phyloP scores from a whole-genome alignment of 306 rosid genomes.

The Begonia masoniana region DNA sequence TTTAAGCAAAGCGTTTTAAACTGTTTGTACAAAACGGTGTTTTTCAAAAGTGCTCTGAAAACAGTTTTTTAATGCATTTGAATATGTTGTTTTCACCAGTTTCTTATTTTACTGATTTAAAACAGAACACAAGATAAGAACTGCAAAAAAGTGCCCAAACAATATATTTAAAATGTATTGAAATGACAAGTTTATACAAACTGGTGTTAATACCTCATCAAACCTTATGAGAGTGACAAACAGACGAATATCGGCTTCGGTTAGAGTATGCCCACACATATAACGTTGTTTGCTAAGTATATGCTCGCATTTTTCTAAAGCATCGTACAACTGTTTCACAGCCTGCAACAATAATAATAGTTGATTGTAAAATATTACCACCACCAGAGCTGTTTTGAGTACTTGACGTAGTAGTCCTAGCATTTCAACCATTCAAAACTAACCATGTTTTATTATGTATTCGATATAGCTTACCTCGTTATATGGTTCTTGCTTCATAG shows the following conservation, averaged over 20 bases:
- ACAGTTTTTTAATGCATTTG: too few relatives aligned
- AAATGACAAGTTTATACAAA: background rate
- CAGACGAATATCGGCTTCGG: constrained; percentile 87
- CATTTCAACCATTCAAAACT: background rate
- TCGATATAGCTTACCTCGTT: constrained; percentile 30
- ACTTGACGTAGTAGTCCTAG: too few relatives aligned
- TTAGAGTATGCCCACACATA: constrained; percentile 56
- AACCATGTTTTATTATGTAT: background rate
- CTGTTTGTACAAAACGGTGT: too few relatives aligned
- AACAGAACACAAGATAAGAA: too few relatives aligned
- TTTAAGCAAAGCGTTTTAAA: too few relatives aligned
- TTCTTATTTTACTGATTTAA: too few relatives aligned
- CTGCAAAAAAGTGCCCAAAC: too few relatives aligned
- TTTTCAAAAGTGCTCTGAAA: too few relatives aligned
- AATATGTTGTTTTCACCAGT: too few relatives aligned
- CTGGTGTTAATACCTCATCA: constrained; percentile 57
- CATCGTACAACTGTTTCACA: constrained; percentile 46
- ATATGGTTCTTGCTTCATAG: constrained; percentile 71
- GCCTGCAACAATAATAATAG: constrained; percentile 40
- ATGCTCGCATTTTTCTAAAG: constrained; percentile 72
- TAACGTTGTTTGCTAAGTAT: constrained; percentile 74
- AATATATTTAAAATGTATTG: too few relatives aligned
- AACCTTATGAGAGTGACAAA: constrained; percentile 92
- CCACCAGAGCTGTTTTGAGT: too few relatives aligned
- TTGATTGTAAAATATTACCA: too few relatives aligned